Evolutionary conservation across 2,329 filamentous ascomycete genomes (phyloP), one percentile per base, ranked within the genome.

Genomic region (Trichoderma oligosporum): DNA sequence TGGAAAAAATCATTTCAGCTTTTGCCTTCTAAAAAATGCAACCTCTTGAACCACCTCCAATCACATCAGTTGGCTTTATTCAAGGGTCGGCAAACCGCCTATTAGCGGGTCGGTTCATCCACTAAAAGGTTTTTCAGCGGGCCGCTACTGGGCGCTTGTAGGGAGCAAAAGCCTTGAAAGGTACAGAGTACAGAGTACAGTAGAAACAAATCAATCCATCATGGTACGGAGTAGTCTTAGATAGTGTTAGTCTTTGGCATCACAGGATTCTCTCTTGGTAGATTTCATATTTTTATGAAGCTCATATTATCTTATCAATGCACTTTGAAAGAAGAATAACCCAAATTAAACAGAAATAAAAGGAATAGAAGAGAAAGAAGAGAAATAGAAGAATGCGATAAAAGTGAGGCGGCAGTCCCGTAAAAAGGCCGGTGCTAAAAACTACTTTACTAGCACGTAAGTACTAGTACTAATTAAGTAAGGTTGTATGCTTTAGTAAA

Each of bases 401-500:
- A n/a, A n/a, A n/a, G n/a, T n/a, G n/a, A n/a, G n/a, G n/a, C 16
- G 33, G 24, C 20, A 14, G 22, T 24, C 33, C 47, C 33, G 33
- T 24, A 18, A 22, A 16, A 5, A 8, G 3, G 3, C 48, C 25
- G 14, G 27, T 33, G 46, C 49, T 53, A 53, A 33, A 42, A 36
- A 9, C 49, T 22, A 14, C 27, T 41, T 41, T 39, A 44, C 49
- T 53, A 29, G 38, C 49, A 33, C 44, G 39, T 53, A 53, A 20
- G 49, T 53, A 9, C 38, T 16, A n/a, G 12, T 9, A 14, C 41
- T 41, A 20, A 22, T 31, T 36, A 22, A 16, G n/a, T n/a, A n/a
- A n/a, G n/a, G n/a, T n/a, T n/a, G n/a, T n/a, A n/a, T n/a, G n/a
- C n/a, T n/a, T n/a, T n/a, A n/a, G n/a, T n/a, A 24, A 16, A 9